Percentiles rank a stretch among this genome's conserved stretches.
phyloP scores from a whole-genome alignment of 768 basidiomycete genomes.

The Mycena haematopus region DNA sequence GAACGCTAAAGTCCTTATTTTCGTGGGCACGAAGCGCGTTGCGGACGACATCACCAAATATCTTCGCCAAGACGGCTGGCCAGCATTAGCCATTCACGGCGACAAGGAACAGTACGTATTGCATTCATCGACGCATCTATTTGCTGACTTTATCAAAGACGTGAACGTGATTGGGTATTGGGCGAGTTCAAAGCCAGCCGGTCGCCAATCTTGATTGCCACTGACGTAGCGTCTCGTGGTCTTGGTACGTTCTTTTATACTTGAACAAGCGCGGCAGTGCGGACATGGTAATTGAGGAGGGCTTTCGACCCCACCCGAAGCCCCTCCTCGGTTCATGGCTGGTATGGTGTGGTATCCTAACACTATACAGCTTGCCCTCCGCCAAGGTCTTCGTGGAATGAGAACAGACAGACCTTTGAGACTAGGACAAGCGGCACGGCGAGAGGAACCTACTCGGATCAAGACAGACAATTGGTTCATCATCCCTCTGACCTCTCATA shows the following conservation, averaged over 20 bases:
- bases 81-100: conserved; percentile 98
- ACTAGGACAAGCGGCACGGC: conserved; percentile 42
- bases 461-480: conserved; percentile 37
- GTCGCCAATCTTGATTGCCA: conserved; percentile 97
- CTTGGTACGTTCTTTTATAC: conserved; percentile 84
- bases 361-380: conserved; percentile 27
- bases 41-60: conserved; percentile 99
- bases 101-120: conserved; percentile 94
- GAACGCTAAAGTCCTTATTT: conserved; percentile 98
- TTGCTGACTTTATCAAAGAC: conserved; percentile 49
- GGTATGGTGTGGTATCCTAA: conserved; percentile 37
- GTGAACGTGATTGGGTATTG: conserved; percentile 99
- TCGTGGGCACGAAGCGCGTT: conserved; percentile 96
- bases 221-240: conserved; percentile 99
- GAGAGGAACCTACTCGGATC: conserved; percentile 42
- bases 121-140: not conserved
- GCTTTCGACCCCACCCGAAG: conserved; percentile 29
- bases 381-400: conserved; percentile 28
- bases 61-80: conserved; percentile 98
- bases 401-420: conserved; percentile 44
- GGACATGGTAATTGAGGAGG: conserved; percentile 26
- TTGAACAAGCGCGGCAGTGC: conserved; percentile 52
- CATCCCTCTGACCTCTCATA: conserved; percentile 52
- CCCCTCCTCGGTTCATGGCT: conserved; percentile 30
- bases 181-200: conserved; percentile 98